Conservation (phyloP, 495 filamentous ascomycete species). For the Penicillium subrubescens region DNA sequence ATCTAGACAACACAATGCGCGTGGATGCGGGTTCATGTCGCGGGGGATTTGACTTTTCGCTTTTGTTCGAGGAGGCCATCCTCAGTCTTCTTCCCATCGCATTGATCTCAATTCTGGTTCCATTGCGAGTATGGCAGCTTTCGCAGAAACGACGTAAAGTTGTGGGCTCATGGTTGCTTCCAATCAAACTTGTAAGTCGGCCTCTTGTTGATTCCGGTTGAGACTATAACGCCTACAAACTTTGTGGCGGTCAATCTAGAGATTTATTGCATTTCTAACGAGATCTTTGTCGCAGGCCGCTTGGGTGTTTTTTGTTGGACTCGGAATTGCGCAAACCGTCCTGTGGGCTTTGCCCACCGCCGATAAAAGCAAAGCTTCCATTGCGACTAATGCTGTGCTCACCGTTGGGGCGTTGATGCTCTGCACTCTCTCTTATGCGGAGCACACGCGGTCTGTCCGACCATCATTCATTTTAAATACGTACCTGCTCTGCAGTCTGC, state of each 20-base stretch:
- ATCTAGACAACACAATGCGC: constrained; percentile 47
- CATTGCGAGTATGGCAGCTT: constrained; percentile 50
- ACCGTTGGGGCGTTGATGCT: constrained; percentile 46
- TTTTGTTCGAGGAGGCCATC: constrained; percentile 60
- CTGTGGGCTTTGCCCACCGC: constrained; percentile 48
- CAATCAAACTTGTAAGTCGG: constrained; percentile 46
- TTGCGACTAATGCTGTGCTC: constrained; percentile 49
- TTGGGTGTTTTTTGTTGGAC: constrained; percentile 41
- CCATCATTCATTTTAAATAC: constrained; percentile 62
- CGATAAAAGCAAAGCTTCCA: constrained; percentile 39
- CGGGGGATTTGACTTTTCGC: constrained; percentile 62
- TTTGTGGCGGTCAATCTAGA: neutral
- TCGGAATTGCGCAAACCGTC: constrained; percentile 50
- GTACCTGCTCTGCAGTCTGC: constrained; percentile 61
- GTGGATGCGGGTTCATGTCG: constrained; percentile 46
- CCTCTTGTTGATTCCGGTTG: neutral
- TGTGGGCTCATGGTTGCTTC: constrained; percentile 35
- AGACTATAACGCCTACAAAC: neutral
- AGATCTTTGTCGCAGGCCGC: constrained; percentile 30
- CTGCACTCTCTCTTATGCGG: constrained; percentile 52
- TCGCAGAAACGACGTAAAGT: constrained; percentile 50
- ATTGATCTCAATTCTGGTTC: constrained; percentile 49
- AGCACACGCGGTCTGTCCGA: constrained; percentile 57
- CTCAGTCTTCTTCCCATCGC: constrained; percentile 52
- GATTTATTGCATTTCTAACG: constrained; percentile 1